phyloP scores from a whole-genome alignment of 306 rosid species.

The Parietaria judaica region DNA sequence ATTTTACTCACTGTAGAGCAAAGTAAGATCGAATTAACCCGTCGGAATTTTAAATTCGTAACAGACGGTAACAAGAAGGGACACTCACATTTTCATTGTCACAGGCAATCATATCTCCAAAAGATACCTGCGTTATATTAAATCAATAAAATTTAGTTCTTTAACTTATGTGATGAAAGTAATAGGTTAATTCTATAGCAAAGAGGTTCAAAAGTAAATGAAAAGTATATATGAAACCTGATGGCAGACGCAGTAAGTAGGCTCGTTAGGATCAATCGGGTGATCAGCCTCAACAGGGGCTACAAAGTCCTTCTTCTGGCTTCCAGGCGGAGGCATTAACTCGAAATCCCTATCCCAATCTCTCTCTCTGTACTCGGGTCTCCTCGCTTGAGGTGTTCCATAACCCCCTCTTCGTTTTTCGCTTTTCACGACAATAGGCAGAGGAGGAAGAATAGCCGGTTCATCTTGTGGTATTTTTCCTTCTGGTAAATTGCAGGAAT shows the following conservation, averaged over 20 bases:
- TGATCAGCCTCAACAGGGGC: slow-evolving; percentile 73
- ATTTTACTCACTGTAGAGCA: background rate
- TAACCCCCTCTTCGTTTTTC: slow-evolving; percentile 60
- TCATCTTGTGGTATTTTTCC: slow-evolving; percentile 81
- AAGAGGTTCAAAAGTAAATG: slow-evolving; percentile 5
- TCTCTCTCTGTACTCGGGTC: slow-evolving; percentile 71
- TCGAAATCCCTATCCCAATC: slow-evolving; percentile 98
- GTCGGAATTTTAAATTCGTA: background rate
- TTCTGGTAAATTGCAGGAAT: slow-evolving; percentile 36
- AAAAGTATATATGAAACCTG: slow-evolving; percentile 47
- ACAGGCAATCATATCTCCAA: slow-evolving; percentile 95
- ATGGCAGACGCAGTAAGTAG: slow-evolving; percentile 94
- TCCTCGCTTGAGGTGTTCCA: slow-evolving; percentile 70
- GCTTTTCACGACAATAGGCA: slow-evolving; percentile 60
- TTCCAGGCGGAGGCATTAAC: slow-evolving; percentile 97
- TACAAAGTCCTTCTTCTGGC: slow-evolving; percentile 70
- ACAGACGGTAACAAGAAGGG: background rate
- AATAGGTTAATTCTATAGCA: slow-evolving; percentile 3
- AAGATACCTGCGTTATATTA: slow-evolving; percentile 64
- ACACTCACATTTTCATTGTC: slow-evolving; percentile 88
- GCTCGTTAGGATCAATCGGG: slow-evolving; percentile 94
- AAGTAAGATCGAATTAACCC: background rate
- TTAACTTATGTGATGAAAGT: slow-evolving; percentile 20
- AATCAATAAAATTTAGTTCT: slow-evolving; percentile 12
- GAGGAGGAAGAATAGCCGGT: slow-evolving; percentile 82